Evolutionary conservation across 2,329 filamentous ascomycete species (phyloP), one percentile per base, ranked within the genome.

Genomic region (Parasarocladium wereldwijsianum): DNA sequence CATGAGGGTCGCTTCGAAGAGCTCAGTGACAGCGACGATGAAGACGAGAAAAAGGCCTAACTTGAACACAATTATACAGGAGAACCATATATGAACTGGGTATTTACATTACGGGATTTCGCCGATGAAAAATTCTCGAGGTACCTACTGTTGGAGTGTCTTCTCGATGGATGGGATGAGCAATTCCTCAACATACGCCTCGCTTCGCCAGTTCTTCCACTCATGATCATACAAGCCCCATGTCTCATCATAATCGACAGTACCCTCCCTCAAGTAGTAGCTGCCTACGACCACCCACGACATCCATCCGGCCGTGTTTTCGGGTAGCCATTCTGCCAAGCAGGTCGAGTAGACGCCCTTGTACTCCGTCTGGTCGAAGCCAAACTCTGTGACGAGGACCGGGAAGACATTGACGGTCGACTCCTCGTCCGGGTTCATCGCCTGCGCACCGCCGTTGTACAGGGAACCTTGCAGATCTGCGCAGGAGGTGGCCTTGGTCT

Each of bases 1-100:
- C 67, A 70, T 26, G 70, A 78, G 38, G 83, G 82, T 1, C 60
- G 75, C 31, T 72, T 86, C 31, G 64, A 84, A 44, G 75, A 26
- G 12, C n/a, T 22, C 17, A 32, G 31, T 12, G 23, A 32, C 19
- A 26, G 24, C 14, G 31, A 32, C 8, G 23, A 22, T 14, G 24
- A 22, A 4, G 20, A 21, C 11, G 18, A 27, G 31, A 32, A 26
- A 7, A 27, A 27, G 25, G n/a, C n/a, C n/a, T n/a, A n/a, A n/a
- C n/a, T n/a, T n/a, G n/a, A n/a, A n/a, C n/a, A n/a, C n/a, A n/a
- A n/a, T n/a, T n/a, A n/a, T n/a, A n/a, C n/a, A n/a, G n/a, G n/a
- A n/a, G n/a, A n/a, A n/a, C n/a, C n/a, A n/a, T n/a, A n/a, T n/a
- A n/a, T n/a, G n/a, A n/a, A n/a, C n/a, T n/a, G n/a, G n/a, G n/a